Evolutionary conservation across 306 rosid genomes (phyloP), one percentile per base, ranked within the genome.

Genomic region (Purshia tridentata): DNA sequence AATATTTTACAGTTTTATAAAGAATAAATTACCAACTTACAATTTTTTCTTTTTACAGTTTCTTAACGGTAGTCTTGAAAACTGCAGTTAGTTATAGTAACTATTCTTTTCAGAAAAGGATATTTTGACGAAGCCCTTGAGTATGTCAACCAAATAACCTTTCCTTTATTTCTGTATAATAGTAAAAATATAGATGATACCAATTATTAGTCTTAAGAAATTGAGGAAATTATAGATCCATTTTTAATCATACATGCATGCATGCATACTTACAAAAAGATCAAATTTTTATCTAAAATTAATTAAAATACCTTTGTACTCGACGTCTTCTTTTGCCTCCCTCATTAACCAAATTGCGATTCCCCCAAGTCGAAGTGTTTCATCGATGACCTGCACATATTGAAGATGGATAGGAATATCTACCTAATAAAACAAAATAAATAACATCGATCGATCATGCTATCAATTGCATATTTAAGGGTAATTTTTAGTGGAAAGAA

Each of bases 311-410:
- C 98, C 98, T 88, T 86, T 87, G 85, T 93, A 93, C 59, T 79
- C 81, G 19, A 93, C 85, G 35, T 93, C 90, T 84, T 93, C 86
- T 82, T 80, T 91, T 67, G 98, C 93, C 84, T 93, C 98, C 75
- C 98, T 88, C 84, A 93, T 71, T 70, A 91, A 79, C 98, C 98
- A 93, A 82, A 93, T 89, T 63, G 97, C 98, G 73, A 93, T 93
- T 6, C 97, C 98, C 5, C 96, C 98, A 22, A 93, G 82, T 76
- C 98, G 84, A 45, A 93, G 93, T 47, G 98, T 90, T 83, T 93
- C 97, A 79, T 90, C 98, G 69, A 93, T 87, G 39, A 90, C 97
- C 98, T 92, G 80, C 15, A 6, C n/a, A 44, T 47, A 55, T 40
- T 58, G 19, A 18, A 65, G 64, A 39, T 51, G 68, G 45, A 40